Percentiles rank a stretch among this genome's conserved stretches.
These are phyloP conservation scores for Monosporozyma solicola DNA, from an alignment of 805 yeast species.

Conservation along the genomic window DNA sequence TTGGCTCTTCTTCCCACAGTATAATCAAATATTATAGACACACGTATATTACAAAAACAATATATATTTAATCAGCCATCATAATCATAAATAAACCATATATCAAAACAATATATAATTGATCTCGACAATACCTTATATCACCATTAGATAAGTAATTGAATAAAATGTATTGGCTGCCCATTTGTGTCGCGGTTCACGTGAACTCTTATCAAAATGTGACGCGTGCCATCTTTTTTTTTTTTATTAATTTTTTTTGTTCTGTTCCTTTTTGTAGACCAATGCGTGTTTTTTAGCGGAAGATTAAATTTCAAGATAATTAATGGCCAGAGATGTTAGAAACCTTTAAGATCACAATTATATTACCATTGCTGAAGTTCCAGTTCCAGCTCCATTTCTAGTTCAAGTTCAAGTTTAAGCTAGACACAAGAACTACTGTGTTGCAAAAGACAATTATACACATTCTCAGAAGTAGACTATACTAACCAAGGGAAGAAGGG, in stretches of 20 bases:
- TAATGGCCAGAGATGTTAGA: not conserved
- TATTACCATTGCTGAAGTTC: not conserved
- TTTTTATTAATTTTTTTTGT: not conserved
- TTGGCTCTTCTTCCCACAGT: too few relatives aligned
- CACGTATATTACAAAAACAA: not conserved
- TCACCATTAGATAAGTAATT: not conserved
- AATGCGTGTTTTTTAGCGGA: not conserved
- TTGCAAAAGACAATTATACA: not conserved
- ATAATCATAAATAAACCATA: too few relatives aligned
- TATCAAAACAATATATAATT: too few relatives aligned
- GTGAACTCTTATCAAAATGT: not conserved
- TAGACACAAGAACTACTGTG: not conserved
- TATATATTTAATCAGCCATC: not conserved
- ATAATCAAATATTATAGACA: not conserved
- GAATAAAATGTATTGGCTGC: not conserved
- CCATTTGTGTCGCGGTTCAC: not conserved
- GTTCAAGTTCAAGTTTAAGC: not conserved
- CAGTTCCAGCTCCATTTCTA: not conserved
- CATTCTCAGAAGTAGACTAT: not conserved
- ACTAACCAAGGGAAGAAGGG: not conserved
- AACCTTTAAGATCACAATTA: not conserved
- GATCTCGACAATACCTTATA: too few relatives aligned
- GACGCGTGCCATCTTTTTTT: not conserved
- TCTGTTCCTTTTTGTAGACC: not conserved
- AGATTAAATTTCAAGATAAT: not conserved